phyloP scores from a whole-genome alignment of 768 basidiomycete genomes.

The Asterophora lycoperdoides region DNA sequence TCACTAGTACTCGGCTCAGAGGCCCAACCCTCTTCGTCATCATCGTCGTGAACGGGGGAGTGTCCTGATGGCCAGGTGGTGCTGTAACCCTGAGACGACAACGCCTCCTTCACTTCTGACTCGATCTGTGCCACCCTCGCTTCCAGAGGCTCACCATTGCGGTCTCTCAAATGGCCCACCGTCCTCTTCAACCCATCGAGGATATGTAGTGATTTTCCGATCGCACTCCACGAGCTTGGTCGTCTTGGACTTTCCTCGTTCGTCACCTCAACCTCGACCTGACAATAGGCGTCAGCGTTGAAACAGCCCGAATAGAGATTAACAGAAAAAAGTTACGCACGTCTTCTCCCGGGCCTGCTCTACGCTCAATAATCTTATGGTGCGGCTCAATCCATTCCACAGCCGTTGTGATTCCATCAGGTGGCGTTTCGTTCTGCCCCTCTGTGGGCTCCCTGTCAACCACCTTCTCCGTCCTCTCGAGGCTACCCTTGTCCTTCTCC shows the following conservation, averaged over 20 bases:
- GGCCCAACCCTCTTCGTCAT: slow-evolving; percentile 61
- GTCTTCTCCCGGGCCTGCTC: slow-evolving; percentile 57
- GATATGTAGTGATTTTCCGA: slow-evolving; percentile 11
- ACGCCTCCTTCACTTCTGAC: slow-evolving; percentile 11
- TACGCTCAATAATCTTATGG: slow-evolving; percentile 61
- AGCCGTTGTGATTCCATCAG: slow-evolving; percentile 40
- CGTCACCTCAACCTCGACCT: slow-evolving; percentile 66
- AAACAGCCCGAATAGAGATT: background rate
- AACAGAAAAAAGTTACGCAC: slow-evolving; percentile 34
- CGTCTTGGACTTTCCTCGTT: slow-evolving; percentile 27
- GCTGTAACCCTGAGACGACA: slow-evolving; percentile 10
- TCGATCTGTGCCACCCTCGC: slow-evolving; percentile 13
- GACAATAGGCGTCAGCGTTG: slow-evolving; percentile 1
- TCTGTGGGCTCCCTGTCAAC: slow-evolving; percentile 1
- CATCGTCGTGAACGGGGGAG: slow-evolving; percentile 24
- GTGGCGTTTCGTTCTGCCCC: slow-evolving; percentile 29
- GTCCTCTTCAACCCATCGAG: slow-evolving; percentile 9
- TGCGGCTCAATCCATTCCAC: slow-evolving; percentile 72
- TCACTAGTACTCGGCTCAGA: slow-evolving; percentile 44
- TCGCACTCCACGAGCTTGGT: slow-evolving; percentile 9
- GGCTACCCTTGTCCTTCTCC: slow-evolving; percentile 15
- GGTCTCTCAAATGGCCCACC: slow-evolving; percentile 6
- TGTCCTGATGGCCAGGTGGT: background rate
- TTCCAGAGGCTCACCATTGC: slow-evolving; percentile 2
- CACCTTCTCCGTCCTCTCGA: slow-evolving; percentile 13